Base-by-base conservation (phyloP, 129 eudicot genomes). In the Dittrichia graveolens region DNA sequence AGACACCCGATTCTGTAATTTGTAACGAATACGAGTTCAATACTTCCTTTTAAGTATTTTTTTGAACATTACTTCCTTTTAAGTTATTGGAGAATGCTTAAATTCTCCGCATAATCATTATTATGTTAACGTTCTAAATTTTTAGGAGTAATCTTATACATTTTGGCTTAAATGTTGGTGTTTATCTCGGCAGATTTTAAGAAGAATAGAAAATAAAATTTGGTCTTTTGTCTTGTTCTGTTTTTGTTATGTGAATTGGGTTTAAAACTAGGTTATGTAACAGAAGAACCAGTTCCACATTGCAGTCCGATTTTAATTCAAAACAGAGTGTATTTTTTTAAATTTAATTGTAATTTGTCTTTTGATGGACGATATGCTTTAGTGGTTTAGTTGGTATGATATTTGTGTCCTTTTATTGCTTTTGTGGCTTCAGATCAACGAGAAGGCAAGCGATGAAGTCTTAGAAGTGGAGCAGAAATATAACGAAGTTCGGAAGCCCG, bases 361-460 rank as follows among this genome's bases (percentile, higher is more conserved):
- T 34, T 66, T 46, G 39, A 66, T 47, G 63, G 65, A 24, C 31
- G 31, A 24, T 24, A 24, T 24, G 31, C 2, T 24, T 24, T 24
- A 24, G 31, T 24, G 31, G 31, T 11, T 12, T 11, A 41, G 42
- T 54, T 9, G 63, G 63, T 52, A 6, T 53, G 50, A 14, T 15
- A 69, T 54, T 55, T 61, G 4, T 48, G 19, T 11, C 52, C 5
- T 60, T 71, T 50, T 62, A 19, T 10, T 79, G 58, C 40, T 41
- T 48, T 0, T 24, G 55, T 44, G 75, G 61, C 68, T 60, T 6
- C 65, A 90, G 97, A 83, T 90, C 61, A 90, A 87, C 73, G 97
- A 87, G 71, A 86, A 87, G 69, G 91, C 89, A 40, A 85, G 89
- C 65, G 95, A 90, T 31, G 82, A 90, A 43, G 91, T 90, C 66